Conservation (phyloP, 495 filamentous ascomycete species). For the Physcia stellaris region DNA sequence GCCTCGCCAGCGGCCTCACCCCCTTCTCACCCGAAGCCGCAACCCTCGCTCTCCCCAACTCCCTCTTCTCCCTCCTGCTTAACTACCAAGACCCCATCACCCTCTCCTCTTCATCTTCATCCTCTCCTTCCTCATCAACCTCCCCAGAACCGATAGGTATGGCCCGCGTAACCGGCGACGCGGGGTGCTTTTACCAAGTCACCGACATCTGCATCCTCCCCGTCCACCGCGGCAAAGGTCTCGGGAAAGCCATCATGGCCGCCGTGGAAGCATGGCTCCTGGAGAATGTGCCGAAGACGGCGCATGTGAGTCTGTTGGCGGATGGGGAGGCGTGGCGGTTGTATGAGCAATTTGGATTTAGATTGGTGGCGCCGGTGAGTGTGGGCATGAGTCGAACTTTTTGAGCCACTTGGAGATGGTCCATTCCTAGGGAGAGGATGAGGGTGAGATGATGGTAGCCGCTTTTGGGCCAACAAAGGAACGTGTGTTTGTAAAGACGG, state of each 20-base stretch:
- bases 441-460: too few species aligned
- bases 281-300: slow-evolving; percentile 21
- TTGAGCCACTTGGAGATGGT: too few species aligned
- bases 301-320: slow-evolving; percentile 33
- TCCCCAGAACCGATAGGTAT: slow-evolving; percentile 19
- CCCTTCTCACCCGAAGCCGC: slow-evolving; percentile 6
- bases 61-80: slow-evolving; percentile 5
- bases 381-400: too few species aligned
- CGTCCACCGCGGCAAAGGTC: slow-evolving; percentile 32
- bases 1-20: slow-evolving; percentile 4
- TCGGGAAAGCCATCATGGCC: slow-evolving; percentile 34
- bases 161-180: slow-evolving; percentile 39
- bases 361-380: too few species aligned
- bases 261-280: slow-evolving; percentile 26
- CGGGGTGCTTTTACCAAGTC: slow-evolving; percentile 39
- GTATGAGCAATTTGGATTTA: slow-evolving; percentile 36
- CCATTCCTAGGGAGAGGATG: too few species aligned
- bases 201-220: slow-evolving; percentile 39
- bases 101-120: neutral
- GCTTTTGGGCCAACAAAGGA: too few species aligned
- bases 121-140: neutral
- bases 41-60: slow-evolving; percentile 9
- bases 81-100: too few species aligned
- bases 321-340: slow-evolving; percentile 30
- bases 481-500: too few species aligned